These are phyloP conservation scores for Coleophoma eucalyptorum DNA, from an alignment of 2,329 filamentous ascomycete genomes.

Conservation along the genomic window DNA sequence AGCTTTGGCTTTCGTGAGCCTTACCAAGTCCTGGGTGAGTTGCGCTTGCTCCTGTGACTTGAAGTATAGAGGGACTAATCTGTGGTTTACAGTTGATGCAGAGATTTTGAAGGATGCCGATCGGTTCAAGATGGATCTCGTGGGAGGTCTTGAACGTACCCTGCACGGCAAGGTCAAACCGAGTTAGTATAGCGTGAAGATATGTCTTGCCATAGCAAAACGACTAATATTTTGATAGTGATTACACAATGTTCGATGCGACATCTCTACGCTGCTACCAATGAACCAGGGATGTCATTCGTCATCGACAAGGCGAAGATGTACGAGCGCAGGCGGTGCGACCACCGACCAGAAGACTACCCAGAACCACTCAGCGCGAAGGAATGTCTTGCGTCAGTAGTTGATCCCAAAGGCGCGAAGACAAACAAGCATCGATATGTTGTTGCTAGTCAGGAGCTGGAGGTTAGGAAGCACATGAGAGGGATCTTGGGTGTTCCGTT, in stretches of 20 bases:
- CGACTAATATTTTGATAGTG: conserved; percentile 40
- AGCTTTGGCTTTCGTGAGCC: conserved; percentile 89
- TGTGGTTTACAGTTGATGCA: conserved; percentile 61
- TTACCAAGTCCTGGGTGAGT: conserved; percentile 77
- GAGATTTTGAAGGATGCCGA: conserved; percentile 79
- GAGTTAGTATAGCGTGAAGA: conserved; percentile 43
- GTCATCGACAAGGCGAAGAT: conserved; percentile 72
- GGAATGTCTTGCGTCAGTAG: conserved; percentile 70
- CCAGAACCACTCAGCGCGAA: conserved; percentile 65
- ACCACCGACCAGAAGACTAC: conserved; percentile 69
- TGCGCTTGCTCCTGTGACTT: background rate
- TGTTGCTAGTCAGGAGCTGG: conserved; percentile 68
- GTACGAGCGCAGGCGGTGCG: conserved; percentile 73
- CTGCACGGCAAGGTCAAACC: conserved; percentile 84
- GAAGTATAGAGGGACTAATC: no score
- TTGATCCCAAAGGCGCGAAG: conserved; percentile 70
- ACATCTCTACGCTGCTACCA: conserved; percentile 65
- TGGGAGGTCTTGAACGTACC: conserved; percentile 72
- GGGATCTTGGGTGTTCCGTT: conserved; percentile 69
- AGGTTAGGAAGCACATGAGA: conserved; percentile 60
- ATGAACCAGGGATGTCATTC: conserved; percentile 42
- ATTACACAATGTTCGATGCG: conserved; percentile 80
- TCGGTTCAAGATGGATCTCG: conserved; percentile 86
- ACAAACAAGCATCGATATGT: conserved; percentile 78
- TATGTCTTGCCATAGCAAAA: no score